Evolutionary conservation across 139 green algal genomes (phyloP).

Genomic region (Astrephomene gubernaculifera): DNA sequence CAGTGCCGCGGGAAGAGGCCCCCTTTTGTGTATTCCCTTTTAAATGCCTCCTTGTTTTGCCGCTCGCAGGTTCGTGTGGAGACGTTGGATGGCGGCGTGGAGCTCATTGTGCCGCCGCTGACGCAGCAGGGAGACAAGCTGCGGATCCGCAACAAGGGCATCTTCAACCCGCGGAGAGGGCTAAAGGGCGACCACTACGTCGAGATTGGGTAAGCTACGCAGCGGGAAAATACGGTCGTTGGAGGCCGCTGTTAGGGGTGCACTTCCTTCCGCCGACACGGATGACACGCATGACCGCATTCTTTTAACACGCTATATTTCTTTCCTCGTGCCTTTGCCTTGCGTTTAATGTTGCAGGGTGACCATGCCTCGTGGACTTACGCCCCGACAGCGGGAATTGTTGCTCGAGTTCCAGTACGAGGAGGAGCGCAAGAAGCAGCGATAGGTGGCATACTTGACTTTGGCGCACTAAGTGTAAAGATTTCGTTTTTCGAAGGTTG

Average conservation of each 20-base stretch:
- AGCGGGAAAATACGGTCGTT: not conserved
- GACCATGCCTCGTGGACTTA: constrained; percentile 43
- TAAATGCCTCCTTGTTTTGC: not conserved
- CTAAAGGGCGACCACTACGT: constrained; percentile 76
- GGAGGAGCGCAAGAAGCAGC: constrained; percentile 36
- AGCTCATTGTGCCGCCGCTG: constrained; percentile 48
- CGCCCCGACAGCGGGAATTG: constrained; percentile 56
- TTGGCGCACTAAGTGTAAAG: no score
- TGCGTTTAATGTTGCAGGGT: no score
- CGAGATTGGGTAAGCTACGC: constrained; percentile 44
- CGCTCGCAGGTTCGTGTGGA: constrained; percentile 30
- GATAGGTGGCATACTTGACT: not conserved
- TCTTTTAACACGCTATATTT: not conserved
- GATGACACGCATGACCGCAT: not conserved
- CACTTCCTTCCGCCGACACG: not conserved
- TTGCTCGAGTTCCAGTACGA: constrained; percentile 55
- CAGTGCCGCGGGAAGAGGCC: no score
- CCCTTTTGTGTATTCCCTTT: no score
- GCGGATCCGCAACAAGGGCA: constrained; percentile 74
- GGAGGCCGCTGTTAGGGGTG: not conserved
- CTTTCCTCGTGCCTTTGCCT: not conserved
- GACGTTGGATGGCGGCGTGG: constrained; percentile 53
- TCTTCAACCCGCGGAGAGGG: constrained; percentile 49
- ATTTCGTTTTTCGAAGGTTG: no score
- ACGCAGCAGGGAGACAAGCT: constrained; percentile 74